These are phyloP conservation scores for Nigrospora oryzae DNA, from an alignment of 2,329 filamentous ascomycete genomes.

Conservation along the genomic window DNA sequence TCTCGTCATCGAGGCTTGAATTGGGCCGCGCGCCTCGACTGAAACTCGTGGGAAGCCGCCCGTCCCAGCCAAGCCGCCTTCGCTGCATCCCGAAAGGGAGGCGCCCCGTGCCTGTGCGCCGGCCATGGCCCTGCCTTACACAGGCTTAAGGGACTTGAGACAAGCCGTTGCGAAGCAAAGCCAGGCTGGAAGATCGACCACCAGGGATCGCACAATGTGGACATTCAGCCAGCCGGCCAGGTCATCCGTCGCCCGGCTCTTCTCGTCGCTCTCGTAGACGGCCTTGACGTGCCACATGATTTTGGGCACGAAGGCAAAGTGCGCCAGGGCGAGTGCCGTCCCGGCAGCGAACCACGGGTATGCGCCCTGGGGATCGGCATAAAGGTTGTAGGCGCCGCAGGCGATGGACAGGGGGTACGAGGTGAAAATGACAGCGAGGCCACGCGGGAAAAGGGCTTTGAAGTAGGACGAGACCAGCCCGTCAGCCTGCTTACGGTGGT, in stretches of 20 bases:
- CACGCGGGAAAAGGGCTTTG: conserved; percentile 25
- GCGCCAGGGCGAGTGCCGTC: conserved; percentile 16
- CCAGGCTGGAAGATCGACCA: conserved; percentile 22
- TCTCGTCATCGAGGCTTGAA: background rate
- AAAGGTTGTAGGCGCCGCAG: conserved; percentile 16
- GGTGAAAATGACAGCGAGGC: conserved; percentile 16
- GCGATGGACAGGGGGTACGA: conserved; percentile 17
- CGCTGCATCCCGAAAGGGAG: too few relatives aligned
- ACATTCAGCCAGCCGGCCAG: conserved; percentile 19
- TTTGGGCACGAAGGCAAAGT: conserved; percentile 21
- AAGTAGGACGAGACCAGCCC: conserved; percentile 34
- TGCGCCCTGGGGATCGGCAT: conserved; percentile 8
- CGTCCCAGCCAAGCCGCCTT: too few relatives aligned
- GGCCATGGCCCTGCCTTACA: conserved; percentile 1
- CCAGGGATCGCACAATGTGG: conserved; percentile 15
- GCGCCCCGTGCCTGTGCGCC: too few relatives aligned
- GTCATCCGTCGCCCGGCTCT: conserved; percentile 10
- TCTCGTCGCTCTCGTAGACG: conserved; percentile 13
- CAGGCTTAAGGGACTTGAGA: conserved; percentile 14
- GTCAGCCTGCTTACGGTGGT: conserved; percentile 21
- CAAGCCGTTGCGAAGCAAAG: conserved; percentile 18
- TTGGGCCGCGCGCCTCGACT: too few relatives aligned
- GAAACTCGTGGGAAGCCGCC: too few relatives aligned
- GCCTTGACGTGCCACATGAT: conserved; percentile 18
- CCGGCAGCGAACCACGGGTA: conserved; percentile 21